Conservation (phyloP, 257 asterid species). For the Fraxinus cuspidata region DNA sequence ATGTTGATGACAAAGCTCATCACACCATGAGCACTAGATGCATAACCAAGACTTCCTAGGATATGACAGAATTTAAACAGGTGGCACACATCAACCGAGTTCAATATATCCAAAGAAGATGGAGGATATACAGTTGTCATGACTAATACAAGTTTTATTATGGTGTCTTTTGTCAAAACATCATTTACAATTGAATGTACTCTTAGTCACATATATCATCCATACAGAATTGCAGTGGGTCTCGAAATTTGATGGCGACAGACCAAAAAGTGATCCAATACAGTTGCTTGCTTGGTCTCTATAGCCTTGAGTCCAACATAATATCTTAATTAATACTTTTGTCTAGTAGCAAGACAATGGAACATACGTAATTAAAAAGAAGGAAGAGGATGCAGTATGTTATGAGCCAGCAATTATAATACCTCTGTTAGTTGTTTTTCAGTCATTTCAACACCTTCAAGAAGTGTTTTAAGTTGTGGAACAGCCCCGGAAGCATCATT, state of each 20-base stretch:
- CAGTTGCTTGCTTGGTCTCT: neutral
- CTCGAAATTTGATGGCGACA: neutral
- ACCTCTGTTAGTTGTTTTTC: constrained; percentile 95
- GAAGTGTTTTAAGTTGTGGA: constrained; percentile 74
- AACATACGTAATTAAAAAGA: neutral
- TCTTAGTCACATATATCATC: neutral
- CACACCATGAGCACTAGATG: neutral
- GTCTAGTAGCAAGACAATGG: neutral
- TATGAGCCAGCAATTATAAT: constrained; percentile 11
- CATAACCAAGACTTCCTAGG: neutral
- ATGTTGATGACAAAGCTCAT: constrained; percentile 9
- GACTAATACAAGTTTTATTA: neutral
- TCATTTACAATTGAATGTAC: neutral
- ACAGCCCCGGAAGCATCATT: constrained; percentile 71
- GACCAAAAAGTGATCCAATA: neutral
- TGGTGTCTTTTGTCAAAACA: neutral
- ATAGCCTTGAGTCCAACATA: neutral
- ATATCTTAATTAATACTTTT: neutral
- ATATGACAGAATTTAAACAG: neutral
- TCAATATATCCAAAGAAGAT: neutral
- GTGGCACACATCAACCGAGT: neutral
- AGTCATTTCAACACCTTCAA: constrained; percentile 98
- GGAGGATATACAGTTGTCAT: neutral
- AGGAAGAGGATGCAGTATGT: neutral
- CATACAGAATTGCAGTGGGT: neutral